Base-by-base conservation (phyloP, 1,284 basidiomycete genomes). In the Ceratobasidium theobromae region DNA sequence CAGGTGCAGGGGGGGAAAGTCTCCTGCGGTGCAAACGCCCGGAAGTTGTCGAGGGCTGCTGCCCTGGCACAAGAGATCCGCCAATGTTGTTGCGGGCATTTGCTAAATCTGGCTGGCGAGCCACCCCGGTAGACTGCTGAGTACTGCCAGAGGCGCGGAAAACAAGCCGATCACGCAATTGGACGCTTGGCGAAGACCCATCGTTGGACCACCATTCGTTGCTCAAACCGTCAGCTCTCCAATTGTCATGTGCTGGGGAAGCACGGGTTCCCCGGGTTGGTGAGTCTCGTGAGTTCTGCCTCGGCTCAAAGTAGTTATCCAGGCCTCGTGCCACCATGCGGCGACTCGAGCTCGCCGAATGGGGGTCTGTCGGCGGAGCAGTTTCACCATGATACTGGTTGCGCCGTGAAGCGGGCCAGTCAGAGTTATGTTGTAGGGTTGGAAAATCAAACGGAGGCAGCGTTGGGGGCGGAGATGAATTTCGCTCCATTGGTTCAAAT, bases 401-500 rank as follows among this genome's bases (percentile, higher is more conserved):
- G 2, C 38, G 49, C 23, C 58, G 48, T n/a, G 46, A 51, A 21
- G 58, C 23, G 11, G 58, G 58, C 58, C 58, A 64, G 21, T 52
- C 58, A 3, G 48, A 49, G 35, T 51, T 64, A 6, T 40, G 58
- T 38, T 51, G 58, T n/a, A 52, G 21, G 4, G 32, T 28, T 4
- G 57, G 51, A 27, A 62, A 62, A 4, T 62, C 46, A 38, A 62
- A 62, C 1, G 57, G 57, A 23, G 57, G 57, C 9, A 62, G 23
- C 46, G 16, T 62, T 6, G 55, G 55, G 5, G 57, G 57, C 18
- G 57, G 57, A 25, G 43, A 11, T 14, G 57, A 41, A 12, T n/a
- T 62, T 35, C 46, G 45, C 6, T 51, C 57, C 4, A 41, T 41
- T 23, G 14, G 57, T 38, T 62, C 57, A 28, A 35, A 49, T 21